Percentiles rank a stretch among this genome's conserved stretches.
These are phyloP conservation scores for Capniomyces stellatus DNA, from an alignment of 371 early-diverging fungal genomes.

Conservation along the genomic window DNA sequence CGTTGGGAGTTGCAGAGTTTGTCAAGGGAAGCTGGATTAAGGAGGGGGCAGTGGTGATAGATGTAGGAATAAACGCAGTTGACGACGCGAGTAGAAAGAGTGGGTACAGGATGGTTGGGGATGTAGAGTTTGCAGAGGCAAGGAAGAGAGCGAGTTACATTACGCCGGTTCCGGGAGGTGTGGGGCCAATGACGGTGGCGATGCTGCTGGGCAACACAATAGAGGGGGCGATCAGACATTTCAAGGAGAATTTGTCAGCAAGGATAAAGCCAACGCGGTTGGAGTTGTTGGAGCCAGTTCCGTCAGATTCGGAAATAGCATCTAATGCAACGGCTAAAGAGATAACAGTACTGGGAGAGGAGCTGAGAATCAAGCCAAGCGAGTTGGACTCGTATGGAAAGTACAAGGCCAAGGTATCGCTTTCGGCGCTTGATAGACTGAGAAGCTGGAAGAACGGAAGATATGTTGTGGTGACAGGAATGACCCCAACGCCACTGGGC, in stretches of 20 bases:
- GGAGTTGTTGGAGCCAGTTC: slow-evolving; percentile 52
- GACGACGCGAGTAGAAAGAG: slow-evolving; percentile 65
- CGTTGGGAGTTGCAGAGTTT: slow-evolving; percentile 59
- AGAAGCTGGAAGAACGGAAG: slow-evolving; percentile 59
- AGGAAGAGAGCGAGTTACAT: slow-evolving; percentile 47
- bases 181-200: slow-evolving; percentile 94
- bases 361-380: slow-evolving; percentile 31
- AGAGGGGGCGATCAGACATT: slow-evolving; percentile 50
- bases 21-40: slow-evolving; percentile 83
- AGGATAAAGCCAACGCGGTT: slow-evolving; percentile 42
- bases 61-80: slow-evolving; percentile 83
- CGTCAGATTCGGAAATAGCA: slow-evolving; percentile 87
- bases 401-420: slow-evolving; percentile 74
- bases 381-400: slow-evolving; percentile 76
- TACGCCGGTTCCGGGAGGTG: slow-evolving; percentile 93
- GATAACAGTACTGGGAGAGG: slow-evolving; percentile 56
- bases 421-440: slow-evolving; percentile 65
- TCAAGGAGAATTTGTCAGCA: slow-evolving; percentile 27
- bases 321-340: slow-evolving; percentile 67
- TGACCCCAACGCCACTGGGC: slow-evolving; percentile 93
- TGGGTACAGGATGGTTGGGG: slow-evolving; percentile 79
- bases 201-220: slow-evolving; percentile 80
- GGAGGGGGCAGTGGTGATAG: slow-evolving; percentile 77
- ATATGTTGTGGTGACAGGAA: slow-evolving; percentile 93
- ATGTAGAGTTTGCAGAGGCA: slow-evolving; percentile 66